phyloP scores from a whole-genome alignment of 2,329 filamentous ascomycete genomes.

The Ophiostoma angusticollis region DNA sequence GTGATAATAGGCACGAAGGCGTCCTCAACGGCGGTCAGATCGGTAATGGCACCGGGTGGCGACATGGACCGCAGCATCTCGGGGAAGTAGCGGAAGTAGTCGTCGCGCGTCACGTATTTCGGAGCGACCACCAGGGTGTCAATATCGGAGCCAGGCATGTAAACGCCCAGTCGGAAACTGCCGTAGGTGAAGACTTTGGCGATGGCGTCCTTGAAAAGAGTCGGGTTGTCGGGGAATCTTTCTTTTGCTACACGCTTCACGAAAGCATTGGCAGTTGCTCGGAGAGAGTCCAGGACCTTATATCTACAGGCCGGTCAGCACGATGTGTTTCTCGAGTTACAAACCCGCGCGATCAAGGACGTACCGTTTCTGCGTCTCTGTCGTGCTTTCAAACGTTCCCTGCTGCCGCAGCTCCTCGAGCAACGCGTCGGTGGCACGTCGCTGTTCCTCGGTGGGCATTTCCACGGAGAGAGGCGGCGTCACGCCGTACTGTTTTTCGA shows the following conservation, averaged over 20 bases:
- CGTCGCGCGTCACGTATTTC: constrained; percentile 73
- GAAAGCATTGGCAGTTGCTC: constrained; percentile 73
- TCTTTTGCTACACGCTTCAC: constrained; percentile 66
- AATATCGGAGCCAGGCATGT: constrained; percentile 92
- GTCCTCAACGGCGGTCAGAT: constrained; percentile 74
- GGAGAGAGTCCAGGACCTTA: constrained; percentile 61
- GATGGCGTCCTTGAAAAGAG: constrained; percentile 68
- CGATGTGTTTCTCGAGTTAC: no score
- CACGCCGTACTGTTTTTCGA: constrained; percentile 42
- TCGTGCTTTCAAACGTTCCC: constrained; percentile 78
- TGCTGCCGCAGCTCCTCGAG: constrained; percentile 75
- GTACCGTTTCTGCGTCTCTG: constrained; percentile 75
- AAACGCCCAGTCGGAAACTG: constrained; percentile 88
- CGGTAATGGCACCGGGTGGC: constrained; percentile 64
- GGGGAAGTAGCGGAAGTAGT: constrained; percentile 91
- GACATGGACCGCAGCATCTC: constrained; percentile 63
- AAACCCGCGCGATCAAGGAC: no score
- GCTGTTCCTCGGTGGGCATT: constrained; percentile 65
- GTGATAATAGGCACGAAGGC: constrained; percentile 97
- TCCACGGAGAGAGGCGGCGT: constrained; percentile 71
- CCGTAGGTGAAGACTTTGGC: constrained; percentile 94
- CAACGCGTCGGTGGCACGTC: constrained; percentile 63
- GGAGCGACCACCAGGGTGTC: constrained; percentile 90
- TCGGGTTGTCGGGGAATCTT: constrained; percentile 59
- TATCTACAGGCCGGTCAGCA: constrained; percentile 33